phyloP scores from a whole-genome alignment of 2,329 filamentous ascomycete species.

The Colletotrichum tamarilloi region DNA sequence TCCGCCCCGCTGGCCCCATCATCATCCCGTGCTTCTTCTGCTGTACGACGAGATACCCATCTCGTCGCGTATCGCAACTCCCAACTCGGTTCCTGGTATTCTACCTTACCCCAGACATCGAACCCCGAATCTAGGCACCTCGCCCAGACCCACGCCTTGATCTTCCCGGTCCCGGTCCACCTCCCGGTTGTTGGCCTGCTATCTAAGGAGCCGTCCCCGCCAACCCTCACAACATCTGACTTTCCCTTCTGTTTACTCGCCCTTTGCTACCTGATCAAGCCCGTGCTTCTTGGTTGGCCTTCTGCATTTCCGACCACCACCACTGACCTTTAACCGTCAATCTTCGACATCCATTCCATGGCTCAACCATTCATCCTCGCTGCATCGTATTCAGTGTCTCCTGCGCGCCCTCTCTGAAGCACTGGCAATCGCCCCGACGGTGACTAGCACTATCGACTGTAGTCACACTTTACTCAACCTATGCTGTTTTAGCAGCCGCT shows the following conservation, averaged over 20 bases:
- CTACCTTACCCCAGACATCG: neutral
- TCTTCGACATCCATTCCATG: slow-evolving; percentile 2
- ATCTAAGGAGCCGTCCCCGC: slow-evolving; percentile 22
- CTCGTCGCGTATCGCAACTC: slow-evolving; percentile 8
- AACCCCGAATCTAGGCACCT: slow-evolving; percentile 1
- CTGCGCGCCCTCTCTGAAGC: neutral
- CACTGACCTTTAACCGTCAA: neutral
- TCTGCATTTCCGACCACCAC: neutral
- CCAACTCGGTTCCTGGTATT: neutral
- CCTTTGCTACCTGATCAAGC: neutral
- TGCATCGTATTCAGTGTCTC: neutral
- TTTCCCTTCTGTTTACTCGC: neutral
- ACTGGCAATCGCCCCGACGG: neutral
- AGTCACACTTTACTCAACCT: neutral
- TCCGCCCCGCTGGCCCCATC: neutral
- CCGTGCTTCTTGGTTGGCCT: neutral
- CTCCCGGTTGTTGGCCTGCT: slow-evolving; percentile 3
- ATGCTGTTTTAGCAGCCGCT: slow-evolving; percentile 17
- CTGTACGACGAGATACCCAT: neutral
- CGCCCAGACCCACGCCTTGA: slow-evolving; percentile 2
- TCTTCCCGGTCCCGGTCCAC: slow-evolving; percentile 20
- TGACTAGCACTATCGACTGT: neutral
- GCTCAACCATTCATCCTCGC: slow-evolving; percentile 5
- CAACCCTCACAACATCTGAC: neutral
- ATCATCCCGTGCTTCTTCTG: neutral